phyloP scores from a whole-genome alignment of 352 stramenopile genomes.

The Globisporangium spinosum region DNA sequence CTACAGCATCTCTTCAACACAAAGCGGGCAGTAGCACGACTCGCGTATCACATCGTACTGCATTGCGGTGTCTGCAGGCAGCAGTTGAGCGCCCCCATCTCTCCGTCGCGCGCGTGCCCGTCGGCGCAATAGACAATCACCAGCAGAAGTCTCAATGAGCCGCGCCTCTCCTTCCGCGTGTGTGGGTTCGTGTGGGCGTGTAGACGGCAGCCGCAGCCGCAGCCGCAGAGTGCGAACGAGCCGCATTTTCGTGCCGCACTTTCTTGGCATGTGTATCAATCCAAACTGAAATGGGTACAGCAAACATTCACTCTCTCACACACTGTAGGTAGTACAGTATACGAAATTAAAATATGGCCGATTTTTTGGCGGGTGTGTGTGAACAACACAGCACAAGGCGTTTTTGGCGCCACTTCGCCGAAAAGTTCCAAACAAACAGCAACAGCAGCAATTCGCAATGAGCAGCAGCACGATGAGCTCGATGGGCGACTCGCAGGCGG shows the following conservation, averaged over 20 bases:
- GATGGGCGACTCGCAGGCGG: conserved; percentile 24
- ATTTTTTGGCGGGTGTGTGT: background rate
- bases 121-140: background rate
- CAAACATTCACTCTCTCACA: background rate
- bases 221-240: background rate
- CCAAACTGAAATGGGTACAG: background rate
- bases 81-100: conserved; percentile 24
- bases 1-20: background rate
- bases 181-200: background rate
- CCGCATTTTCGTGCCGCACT: background rate
- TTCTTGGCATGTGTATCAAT: background rate
- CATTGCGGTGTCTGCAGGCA: conserved; percentile 17
- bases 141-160: background rate
- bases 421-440: background rate
- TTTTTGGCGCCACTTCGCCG: background rate
- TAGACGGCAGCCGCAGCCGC: background rate
- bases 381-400: no score
- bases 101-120: background rate
- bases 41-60: conserved; percentile 5
- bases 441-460: conserved; percentile 1
- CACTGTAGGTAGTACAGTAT: background rate
- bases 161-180: background rate
- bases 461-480: conserved; percentile 13
- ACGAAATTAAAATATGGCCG: background rate
- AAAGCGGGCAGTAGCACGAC: background rate